These are phyloP conservation scores for Rhododendron henanense DNA, from an alignment of 148 eudicot genomes.

Conservation along the genomic window DNA sequence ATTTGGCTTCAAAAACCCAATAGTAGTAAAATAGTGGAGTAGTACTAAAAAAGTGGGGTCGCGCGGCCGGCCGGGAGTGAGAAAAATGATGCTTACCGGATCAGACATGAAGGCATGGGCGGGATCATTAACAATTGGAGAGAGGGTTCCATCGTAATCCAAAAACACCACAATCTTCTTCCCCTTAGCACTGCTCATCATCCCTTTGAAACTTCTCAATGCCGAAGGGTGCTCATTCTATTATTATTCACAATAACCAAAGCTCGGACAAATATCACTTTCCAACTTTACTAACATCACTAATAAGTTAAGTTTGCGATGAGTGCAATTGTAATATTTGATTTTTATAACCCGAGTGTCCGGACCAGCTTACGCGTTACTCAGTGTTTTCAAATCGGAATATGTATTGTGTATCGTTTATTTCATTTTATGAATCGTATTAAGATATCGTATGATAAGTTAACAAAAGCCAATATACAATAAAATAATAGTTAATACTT, in stretches of 20 bases:
- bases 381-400: too few species aligned
- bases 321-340: too few species aligned
- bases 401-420: too few species aligned
- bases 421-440: too few species aligned
- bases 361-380: too few species aligned
- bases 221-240: constrained; percentile 80
- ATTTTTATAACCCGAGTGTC: too few species aligned
- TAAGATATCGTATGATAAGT: background rate
- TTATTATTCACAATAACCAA: constrained; percentile 4
- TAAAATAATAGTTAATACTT: too few species aligned
- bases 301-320: too few species aligned
- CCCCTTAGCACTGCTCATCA: constrained; percentile 50
- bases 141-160: constrained; percentile 89
- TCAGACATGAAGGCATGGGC: constrained; percentile 85
- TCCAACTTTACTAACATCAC: background rate
- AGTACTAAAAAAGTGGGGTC: too few species aligned
- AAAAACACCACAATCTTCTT: constrained; percentile 70
- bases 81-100: constrained; percentile 21
- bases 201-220: constrained; percentile 43
- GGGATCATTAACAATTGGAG: constrained; percentile 82
- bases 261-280: background rate
- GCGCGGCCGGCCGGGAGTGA: background rate
- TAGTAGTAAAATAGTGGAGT: too few species aligned
- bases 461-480: background rate
- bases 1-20: too few species aligned